Conservation (phyloP, 192 early-diverging fungal species). For the Umbelopsis sp. region DNA sequence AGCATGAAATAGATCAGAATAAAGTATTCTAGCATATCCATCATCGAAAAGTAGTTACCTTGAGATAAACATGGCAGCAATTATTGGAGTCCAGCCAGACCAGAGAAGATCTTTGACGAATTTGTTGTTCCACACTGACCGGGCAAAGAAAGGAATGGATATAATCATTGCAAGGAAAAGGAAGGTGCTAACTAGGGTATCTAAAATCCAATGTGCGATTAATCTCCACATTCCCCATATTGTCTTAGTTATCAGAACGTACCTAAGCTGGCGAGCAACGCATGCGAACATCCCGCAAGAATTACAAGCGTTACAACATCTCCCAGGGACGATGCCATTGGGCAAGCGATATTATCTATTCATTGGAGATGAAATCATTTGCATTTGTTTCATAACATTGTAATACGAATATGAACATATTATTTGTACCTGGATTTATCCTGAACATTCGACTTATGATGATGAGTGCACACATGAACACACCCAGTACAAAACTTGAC, state of each 20-base stretch:
- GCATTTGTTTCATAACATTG: not conserved
- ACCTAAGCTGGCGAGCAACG: slow-evolving; percentile 52
- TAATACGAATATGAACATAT: not conserved
- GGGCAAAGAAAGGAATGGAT: slow-evolving; percentile 49
- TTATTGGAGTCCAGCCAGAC: slow-evolving; percentile 76
- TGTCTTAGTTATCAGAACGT: slow-evolving; percentile 20
- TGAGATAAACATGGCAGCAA: slow-evolving; percentile 74
- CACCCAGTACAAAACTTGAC: slow-evolving; percentile 72
- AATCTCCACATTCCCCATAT: not conserved
- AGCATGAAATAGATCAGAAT: slow-evolving; percentile 11
- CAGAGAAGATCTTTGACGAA: slow-evolving; percentile 63
- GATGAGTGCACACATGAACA: slow-evolving; percentile 72
- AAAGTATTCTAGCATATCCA: not conserved
- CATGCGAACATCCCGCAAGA: slow-evolving; percentile 54
- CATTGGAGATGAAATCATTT: not conserved
- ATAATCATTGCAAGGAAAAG: slow-evolving; percentile 46
- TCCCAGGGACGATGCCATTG: slow-evolving; percentile 72
- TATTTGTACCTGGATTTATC: slow-evolving; percentile 72
- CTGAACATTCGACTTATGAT: slow-evolving; percentile 57
- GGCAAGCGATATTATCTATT: slow-evolving; percentile 76
- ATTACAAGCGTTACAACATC: slow-evolving; percentile 73
- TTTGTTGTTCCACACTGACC: slow-evolving; percentile 58
- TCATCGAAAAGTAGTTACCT: slow-evolving; percentile 34
- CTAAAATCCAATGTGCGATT: slow-evolving; percentile 22
- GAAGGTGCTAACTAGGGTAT: slow-evolving; percentile 35